phyloP scores from a whole-genome alignment of 2,329 filamentous ascomycete species.

The Verticillium nonalfalfae region DNA sequence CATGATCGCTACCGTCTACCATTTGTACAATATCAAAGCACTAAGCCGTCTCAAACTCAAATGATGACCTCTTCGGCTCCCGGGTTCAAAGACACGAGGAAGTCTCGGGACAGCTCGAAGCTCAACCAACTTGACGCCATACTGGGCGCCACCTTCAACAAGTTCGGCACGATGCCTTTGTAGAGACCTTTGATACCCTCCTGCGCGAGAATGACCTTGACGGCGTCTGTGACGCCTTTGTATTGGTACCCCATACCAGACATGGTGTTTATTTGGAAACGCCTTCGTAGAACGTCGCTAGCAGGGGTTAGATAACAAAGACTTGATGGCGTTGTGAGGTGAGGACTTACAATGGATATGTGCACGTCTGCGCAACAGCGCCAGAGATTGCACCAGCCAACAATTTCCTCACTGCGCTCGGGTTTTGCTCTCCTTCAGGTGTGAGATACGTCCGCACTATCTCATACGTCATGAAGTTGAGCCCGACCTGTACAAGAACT shows the following conservation, averaged over 20 bases:
- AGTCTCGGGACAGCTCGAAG: slow-evolving; percentile 89
- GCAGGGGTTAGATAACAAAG: slow-evolving; percentile 15
- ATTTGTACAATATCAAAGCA: slow-evolving; percentile 4
- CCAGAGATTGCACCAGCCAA: slow-evolving; percentile 90
- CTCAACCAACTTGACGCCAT: slow-evolving; percentile 99
- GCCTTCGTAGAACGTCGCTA: slow-evolving; percentile 83
- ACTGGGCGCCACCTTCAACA: slow-evolving; percentile 94
- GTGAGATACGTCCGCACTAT: slow-evolving; percentile 79
- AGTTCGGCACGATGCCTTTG: slow-evolving; percentile 91
- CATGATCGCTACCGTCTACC: neutral
- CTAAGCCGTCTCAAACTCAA: neutral
- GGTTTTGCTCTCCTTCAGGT: slow-evolving; percentile 79
- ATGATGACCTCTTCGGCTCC: slow-evolving; percentile 22
- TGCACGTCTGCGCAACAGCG: slow-evolving; percentile 93
- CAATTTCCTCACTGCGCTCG: slow-evolving; percentile 72
- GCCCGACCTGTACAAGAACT: slow-evolving; percentile 59
- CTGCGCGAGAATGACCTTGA: slow-evolving; percentile 72
- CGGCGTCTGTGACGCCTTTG: slow-evolving; percentile 76
- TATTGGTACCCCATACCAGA: slow-evolving; percentile 97
- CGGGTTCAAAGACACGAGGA: slow-evolving; percentile 59
- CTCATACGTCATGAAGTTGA: slow-evolving; percentile 99
- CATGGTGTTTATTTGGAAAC: slow-evolving; percentile 99
- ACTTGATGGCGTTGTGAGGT: neutral
- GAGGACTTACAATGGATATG: slow-evolving; percentile 86
- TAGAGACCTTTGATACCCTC: slow-evolving; percentile 85